Evolutionary conservation across 352 stramenopile species (phyloP).

Genomic region (Peronospora farinosa): DNA sequence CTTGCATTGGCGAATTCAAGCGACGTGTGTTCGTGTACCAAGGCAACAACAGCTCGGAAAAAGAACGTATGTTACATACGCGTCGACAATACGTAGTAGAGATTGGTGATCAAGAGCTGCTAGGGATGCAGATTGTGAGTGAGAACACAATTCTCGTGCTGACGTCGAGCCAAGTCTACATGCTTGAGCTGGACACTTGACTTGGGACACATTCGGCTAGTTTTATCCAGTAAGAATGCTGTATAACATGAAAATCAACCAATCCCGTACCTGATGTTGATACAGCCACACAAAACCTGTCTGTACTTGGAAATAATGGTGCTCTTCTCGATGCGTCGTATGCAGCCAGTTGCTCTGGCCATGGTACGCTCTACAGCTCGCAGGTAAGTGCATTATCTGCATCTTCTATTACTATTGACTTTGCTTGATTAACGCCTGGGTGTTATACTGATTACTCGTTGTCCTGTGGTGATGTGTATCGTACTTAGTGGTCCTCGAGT

Average conservation of each 20-base stretch:
- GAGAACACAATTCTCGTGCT: constrained; percentile 49
- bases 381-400: constrained; percentile 15
- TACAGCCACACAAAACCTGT: constrained; percentile 12
- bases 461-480: constrained; percentile 1
- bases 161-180: constrained; percentile 39
- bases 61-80: constrained; percentile 37
- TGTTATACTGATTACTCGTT: neutral
- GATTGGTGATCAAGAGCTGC: constrained; percentile 53
- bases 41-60: constrained; percentile 23
- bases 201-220: neutral
- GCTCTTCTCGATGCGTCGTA: constrained; percentile 55
- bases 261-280: constrained; percentile 3
- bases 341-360: constrained; percentile 41
- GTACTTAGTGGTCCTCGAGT: constrained; percentile 22
- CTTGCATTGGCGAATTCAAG: constrained; percentile 73
- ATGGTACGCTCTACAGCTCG: constrained; percentile 25
- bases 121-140: constrained; percentile 48
- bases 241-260: neutral
- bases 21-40: constrained; percentile 74
- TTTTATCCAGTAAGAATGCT: constrained; percentile 12
- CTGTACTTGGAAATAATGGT: constrained; percentile 31
- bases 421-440: neutral
- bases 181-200: constrained; percentile 20
- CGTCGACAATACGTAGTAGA: constrained; percentile 67
- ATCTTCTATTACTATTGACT: neutral